phyloP scores from a whole-genome alignment of 75 land plant genomes.

The Larix kaempferi region DNA sequence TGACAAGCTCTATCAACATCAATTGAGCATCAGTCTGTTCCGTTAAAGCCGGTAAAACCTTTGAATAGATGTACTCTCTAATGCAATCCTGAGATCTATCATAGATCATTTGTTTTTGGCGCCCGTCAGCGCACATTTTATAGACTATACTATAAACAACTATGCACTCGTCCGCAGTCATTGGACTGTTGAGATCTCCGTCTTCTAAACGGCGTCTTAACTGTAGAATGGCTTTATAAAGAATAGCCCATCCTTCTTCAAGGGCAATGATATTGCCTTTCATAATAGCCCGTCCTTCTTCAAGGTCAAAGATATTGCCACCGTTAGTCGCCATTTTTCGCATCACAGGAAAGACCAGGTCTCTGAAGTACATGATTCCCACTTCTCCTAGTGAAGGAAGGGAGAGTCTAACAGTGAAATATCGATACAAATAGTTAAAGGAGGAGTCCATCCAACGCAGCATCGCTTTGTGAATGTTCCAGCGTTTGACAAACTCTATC shows the following conservation, averaged over 20 bases:
- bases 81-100: conserved; percentile 64
- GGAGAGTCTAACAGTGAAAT: conserved; percentile 72
- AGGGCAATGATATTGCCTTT: no score
- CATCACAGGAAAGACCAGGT: conserved; percentile 41
- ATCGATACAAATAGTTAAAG: conserved; percentile 80
- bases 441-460: conserved; percentile 83
- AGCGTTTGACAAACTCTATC: conserved; percentile 83
- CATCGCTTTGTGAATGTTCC: conserved; percentile 91
- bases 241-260: no score
- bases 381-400: conserved; percentile 83
- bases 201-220: no score
- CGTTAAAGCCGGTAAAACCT: conserved; percentile 74
- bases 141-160: conserved; percentile 69
- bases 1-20: conserved; percentile 11
- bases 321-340: no score
- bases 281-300: no score
- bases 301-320: no score
- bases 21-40: conserved; percentile 78
- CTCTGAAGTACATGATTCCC: conserved; percentile 72
- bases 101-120: conserved; percentile 15
- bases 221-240: no score
- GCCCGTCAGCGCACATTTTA: conserved; percentile 37
- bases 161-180: conserved; percentile 36
- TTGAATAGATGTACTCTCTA: conserved; percentile 62
- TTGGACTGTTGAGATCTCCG: background rate